phyloP scores from a whole-genome alignment of 2,329 filamentous ascomycete species.

The Alternaria solani region DNA sequence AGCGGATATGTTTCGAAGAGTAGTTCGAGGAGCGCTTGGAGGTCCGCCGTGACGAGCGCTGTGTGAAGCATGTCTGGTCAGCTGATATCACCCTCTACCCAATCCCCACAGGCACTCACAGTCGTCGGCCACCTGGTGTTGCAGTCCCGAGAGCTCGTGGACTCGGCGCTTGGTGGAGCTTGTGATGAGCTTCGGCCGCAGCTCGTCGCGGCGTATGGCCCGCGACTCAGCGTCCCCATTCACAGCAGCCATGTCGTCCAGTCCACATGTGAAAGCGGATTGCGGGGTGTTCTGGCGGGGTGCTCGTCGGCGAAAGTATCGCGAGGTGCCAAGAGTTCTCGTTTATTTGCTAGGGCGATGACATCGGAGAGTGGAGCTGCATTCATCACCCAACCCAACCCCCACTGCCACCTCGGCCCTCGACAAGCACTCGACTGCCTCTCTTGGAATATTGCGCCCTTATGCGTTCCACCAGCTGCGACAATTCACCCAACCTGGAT shows the following conservation, averaged over 20 bases:
- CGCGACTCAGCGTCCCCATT: constrained; percentile 45
- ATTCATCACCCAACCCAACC: constrained; percentile 15
- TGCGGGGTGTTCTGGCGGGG: constrained; percentile 38
- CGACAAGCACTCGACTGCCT: background rate
- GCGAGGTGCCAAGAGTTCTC: constrained; percentile 32
- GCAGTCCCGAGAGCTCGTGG: constrained; percentile 54
- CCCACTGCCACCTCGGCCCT: constrained; percentile 12
- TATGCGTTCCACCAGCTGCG: constrained; percentile 40
- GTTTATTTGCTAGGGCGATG: constrained; percentile 22
- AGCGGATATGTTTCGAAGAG: constrained; percentile 88
- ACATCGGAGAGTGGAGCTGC: constrained; percentile 30
- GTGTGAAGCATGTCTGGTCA: constrained; percentile 21
- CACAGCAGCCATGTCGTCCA: constrained; percentile 47
- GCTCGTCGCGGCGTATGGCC: constrained; percentile 44
- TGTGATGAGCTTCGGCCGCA: constrained; percentile 54
- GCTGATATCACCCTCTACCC: background rate
- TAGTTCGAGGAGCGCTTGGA: constrained; percentile 69
- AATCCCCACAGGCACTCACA: constrained; percentile 46
- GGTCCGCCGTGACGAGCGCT: constrained; percentile 54
- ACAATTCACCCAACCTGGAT: constrained; percentile 43
- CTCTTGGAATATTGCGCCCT: constrained; percentile 31
- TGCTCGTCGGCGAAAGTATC: constrained; percentile 24
- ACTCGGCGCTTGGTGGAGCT: constrained; percentile 60
- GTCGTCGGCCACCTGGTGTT: constrained; percentile 54
- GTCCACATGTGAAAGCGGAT: constrained; percentile 40